Evolutionary conservation across 805 yeast genomes (phyloP), one percentile per base, ranked within the genome.

Genomic region (Saccharomyces mikatae): DNA sequence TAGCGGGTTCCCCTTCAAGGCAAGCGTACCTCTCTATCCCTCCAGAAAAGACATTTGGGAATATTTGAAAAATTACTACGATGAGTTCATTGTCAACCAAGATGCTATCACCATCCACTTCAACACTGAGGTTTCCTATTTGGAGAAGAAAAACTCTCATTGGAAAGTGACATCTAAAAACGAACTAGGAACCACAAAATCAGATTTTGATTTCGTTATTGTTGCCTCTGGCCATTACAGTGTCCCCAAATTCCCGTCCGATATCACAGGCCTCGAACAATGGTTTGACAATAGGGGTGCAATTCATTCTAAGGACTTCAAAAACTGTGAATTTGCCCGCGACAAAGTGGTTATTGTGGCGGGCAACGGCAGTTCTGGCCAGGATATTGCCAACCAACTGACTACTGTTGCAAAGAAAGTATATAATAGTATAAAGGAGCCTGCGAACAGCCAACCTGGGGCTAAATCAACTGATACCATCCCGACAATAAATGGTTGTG

Each of bases 61-160:
- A 27, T 90, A 90, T 66, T 66, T 90, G 56, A 71, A 75, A 48
- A 59, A 70, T n/a, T 89, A 86, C 62, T 71, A 81, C 32, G 66
- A 72, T 27, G 49, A 29, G 5, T 64, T 62, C 46, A 57, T 67
- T 44, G 56, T 55, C 47, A 66, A 70, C 10, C 62, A 62, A 6
- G 48, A 58, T 2, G 68, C 71, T 41, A 57, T 67, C 50, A 61
- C 65, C 65, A 65, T 58, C 63, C 74, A 60, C 48, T 54, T 62
- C 32, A 53, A 54, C 9, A 55, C 60, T 13, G 62, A 62, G 22
- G 69, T 73, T 5, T 53, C 55, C 9, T 44, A 48, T 54, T 58
- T 63, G 46, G 48, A 54, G 21, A 60, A 61, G 50, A 41, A 47
- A 3, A 54, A 48, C 6, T 58, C 47, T 22, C 41, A 71, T 55